These are phyloP conservation scores for Suillus clintonianus DNA, from an alignment of 768 basidiomycete species.

Conservation along the genomic window DNA sequence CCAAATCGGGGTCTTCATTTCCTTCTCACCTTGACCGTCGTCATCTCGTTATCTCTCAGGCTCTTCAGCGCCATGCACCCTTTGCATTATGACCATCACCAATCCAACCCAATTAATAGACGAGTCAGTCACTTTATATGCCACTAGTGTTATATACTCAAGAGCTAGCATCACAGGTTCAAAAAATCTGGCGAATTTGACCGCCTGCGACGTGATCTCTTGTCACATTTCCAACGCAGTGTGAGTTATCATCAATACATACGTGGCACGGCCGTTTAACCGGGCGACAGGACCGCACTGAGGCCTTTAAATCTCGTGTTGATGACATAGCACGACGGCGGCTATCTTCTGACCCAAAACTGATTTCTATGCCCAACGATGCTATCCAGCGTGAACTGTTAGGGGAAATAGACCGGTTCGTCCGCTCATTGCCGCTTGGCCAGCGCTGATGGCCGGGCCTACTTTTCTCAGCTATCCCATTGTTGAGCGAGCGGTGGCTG, in stretches of 20 bases:
- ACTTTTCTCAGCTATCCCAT: conserved; percentile 54
- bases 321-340: conserved; percentile 63
- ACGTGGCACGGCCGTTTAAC: not conserved
- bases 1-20: not conserved
- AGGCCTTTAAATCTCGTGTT: conserved; percentile 57
- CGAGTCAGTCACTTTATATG: conserved; percentile 44
- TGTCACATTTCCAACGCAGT: conserved; percentile 60
- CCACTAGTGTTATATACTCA: not conserved
- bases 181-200: conserved; percentile 83
- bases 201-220: conserved; percentile 63
- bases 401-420: conserved; percentile 73
- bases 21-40: not conserved
- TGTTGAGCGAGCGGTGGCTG: conserved; percentile 61
- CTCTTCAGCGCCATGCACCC: conserved; percentile 5
- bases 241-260: conserved; percentile 40
- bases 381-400: conserved; percentile 60
- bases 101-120: conserved; percentile 65
- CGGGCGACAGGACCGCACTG: conserved; percentile 47
- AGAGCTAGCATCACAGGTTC: conserved; percentile 48
- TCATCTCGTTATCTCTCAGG: not conserved
- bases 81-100: conserved; percentile 45
- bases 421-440: conserved; percentile 11
- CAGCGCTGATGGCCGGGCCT: not conserved
- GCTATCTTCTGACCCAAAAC: conserved; percentile 52
- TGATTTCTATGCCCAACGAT: conserved; percentile 55